Percentiles rank a stretch among this genome's conserved stretches.
phyloP scores from a whole-genome alignment of 2,329 filamentous ascomycete species.

The Aspergillus versicolor region DNA sequence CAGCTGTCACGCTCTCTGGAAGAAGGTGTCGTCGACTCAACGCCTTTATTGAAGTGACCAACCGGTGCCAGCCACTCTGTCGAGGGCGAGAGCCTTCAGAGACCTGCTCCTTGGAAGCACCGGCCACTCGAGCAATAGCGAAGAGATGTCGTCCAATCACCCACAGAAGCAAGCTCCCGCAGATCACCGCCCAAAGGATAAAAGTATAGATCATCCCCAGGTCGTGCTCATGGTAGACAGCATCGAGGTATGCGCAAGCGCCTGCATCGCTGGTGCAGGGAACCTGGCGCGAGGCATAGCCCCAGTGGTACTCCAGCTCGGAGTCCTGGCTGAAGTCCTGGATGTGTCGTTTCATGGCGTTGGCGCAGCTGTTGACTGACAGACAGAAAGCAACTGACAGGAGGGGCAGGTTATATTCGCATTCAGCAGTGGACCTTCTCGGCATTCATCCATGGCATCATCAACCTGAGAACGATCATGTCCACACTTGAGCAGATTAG shows the following conservation, averaged over 20 bases:
- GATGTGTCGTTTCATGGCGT: slow-evolving; percentile 38
- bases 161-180: slow-evolving; percentile 49
- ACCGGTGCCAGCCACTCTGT: slow-evolving; percentile 24
- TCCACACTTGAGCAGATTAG: slow-evolving; percentile 2
- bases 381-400: neutral
- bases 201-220: slow-evolving; percentile 56
- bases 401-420: neutral
- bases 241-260: slow-evolving; percentile 59
- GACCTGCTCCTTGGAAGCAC: slow-evolving; percentile 6
- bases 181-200: slow-evolving; percentile 58
- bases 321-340: slow-evolving; percentile 44
- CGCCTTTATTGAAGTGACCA: slow-evolving; percentile 43
- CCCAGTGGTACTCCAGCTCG: slow-evolving; percentile 54
- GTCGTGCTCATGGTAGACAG: slow-evolving; percentile 56
- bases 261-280: slow-evolving; percentile 60
- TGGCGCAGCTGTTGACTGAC: too few species aligned
- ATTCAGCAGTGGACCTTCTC: neutral
- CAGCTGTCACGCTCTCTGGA: slow-evolving; percentile 54
- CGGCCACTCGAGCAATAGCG: slow-evolving; percentile 4
- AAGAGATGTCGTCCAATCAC: slow-evolving; percentile 26
- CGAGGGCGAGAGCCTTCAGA: slow-evolving; percentile 23
- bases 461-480: neutral
- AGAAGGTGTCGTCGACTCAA: slow-evolving; percentile 56
- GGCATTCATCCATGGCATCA: neutral
- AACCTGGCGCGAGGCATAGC: slow-evolving; percentile 53